These are phyloP conservation scores for Macaranga tanarius DNA, from an alignment of 441 rosid species.

Conservation along the genomic window DNA sequence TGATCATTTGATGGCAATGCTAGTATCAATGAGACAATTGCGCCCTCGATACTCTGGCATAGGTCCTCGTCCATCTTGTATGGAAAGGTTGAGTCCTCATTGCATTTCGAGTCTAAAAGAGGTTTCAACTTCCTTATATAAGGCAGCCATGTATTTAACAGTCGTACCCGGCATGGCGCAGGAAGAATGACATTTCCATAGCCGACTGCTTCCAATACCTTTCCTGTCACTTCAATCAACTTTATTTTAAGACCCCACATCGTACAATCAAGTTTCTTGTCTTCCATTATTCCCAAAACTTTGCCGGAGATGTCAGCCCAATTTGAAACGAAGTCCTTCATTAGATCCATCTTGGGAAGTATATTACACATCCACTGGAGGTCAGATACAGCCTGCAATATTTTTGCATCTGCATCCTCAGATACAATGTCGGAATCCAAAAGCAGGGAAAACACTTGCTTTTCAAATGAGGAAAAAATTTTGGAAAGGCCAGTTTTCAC, in stretches of 20 bases:
- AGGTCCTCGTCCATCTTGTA: constrained; percentile 77
- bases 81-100: constrained; percentile 40
- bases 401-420: constrained; percentile 35
- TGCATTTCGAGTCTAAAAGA: constrained; percentile 47
- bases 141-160: constrained; percentile 77
- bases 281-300: constrained; percentile 50
- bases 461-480: constrained; percentile 48
- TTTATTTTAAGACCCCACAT: constrained; percentile 73
- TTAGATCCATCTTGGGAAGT: constrained; percentile 65
- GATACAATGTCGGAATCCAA: constrained; percentile 30
- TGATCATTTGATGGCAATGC: constrained; percentile 84
- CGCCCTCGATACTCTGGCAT: constrained; percentile 73
- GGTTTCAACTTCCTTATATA: constrained; percentile 74
- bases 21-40: constrained; percentile 63
- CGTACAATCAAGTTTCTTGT: constrained; percentile 46
- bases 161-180: constrained; percentile 43
- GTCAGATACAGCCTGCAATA: constrained; percentile 48
- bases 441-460: constrained; percentile 48
- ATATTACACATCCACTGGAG: constrained; percentile 70
- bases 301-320: constrained; percentile 59
- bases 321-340: constrained; percentile 74
- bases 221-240: constrained; percentile 70
- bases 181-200: constrained; percentile 79
- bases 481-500: constrained; percentile 52
- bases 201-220: constrained; percentile 84